phyloP scores from a whole-genome alignment of 2,329 filamentous ascomycete species.

The Fusarium xyrophilum region DNA sequence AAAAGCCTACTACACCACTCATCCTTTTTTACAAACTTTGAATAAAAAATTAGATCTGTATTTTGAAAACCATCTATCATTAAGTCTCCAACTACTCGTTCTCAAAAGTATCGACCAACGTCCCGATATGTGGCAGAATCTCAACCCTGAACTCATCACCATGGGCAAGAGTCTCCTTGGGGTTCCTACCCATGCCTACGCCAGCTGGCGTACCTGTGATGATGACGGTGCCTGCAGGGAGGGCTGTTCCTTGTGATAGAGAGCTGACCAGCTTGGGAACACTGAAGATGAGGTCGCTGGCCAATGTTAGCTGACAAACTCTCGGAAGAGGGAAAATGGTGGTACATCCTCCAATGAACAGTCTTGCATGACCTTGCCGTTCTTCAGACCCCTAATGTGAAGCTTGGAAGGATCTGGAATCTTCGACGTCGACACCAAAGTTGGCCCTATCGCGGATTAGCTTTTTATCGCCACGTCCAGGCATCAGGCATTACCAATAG shows the following conservation, averaged over 20 bases:
- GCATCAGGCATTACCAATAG: not conserved
- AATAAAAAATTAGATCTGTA: fast-evolving
- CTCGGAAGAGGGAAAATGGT: fast-evolving
- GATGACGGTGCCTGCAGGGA: conserved; percentile 51
- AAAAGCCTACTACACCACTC: not conserved
- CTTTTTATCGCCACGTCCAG: fast-evolving
- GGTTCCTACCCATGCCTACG: conserved; percentile 49
- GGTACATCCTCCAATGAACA: not conserved
- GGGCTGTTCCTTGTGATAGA: conserved; percentile 53
- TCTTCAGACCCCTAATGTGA: not conserved
- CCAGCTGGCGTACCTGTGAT: conserved; percentile 54
- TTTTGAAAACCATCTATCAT: fast-evolving
- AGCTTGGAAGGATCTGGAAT: not conserved
- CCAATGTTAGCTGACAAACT: fast-evolving
- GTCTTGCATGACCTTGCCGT: not conserved
- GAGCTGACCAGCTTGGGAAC: conserved; percentile 55
- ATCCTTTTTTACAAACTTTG: not conserved
- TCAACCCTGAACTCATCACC: conserved; percentile 54
- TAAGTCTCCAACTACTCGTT: not conserved
- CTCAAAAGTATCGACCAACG: conserved; percentile 45
- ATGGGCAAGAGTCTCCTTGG: conserved; percentile 48
- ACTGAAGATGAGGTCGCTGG: conserved; percentile 61
- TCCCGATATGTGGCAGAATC: conserved; percentile 53
- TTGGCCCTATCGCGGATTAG: not conserved
- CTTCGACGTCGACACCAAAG: not conserved